Evolutionary conservation across 768 basidiomycete species (phyloP).

Genomic region (Suillus luteus): DNA sequence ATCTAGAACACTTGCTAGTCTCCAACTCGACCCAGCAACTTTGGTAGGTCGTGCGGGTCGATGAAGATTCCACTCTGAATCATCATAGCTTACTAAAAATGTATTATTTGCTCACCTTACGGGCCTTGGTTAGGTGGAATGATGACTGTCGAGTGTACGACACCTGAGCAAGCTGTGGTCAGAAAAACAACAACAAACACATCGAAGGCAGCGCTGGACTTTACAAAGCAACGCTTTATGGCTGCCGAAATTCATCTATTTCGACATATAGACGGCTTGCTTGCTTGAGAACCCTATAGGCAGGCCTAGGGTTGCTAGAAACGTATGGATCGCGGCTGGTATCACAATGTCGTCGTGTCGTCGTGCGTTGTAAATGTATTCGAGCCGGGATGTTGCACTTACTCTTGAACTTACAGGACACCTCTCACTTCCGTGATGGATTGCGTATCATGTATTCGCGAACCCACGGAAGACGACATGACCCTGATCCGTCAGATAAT

Average conservation of each 20-base stretch:
- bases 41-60: slow-evolving; percentile 48
- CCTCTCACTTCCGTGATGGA: slow-evolving; percentile 15
- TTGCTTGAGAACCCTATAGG: not conserved
- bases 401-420: slow-evolving; percentile 5
- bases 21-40: slow-evolving; percentile 64
- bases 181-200: slow-evolving; percentile 7
- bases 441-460: slow-evolving; percentile 21
- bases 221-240: not conserved
- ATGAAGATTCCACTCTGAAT: slow-evolving; percentile 93
- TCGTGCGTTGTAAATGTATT: slow-evolving; percentile 2
- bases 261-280: slow-evolving; percentile 8
- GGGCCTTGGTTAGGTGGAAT: not conserved
- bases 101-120: slow-evolving; percentile 26
- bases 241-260: slow-evolving; percentile 9
- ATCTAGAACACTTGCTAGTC: slow-evolving; percentile 86
- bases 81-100: slow-evolving; percentile 49
- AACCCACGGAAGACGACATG: slow-evolving; percentile 26
- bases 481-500: slow-evolving; percentile 24
- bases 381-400: not conserved
- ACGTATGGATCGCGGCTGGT: not conserved
- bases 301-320: not conserved
- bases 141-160: not conserved
- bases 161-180: not conserved
- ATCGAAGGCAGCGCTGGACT: not conserved
- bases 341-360: not conserved